These are phyloP conservation scores for Penicillium sp. DNA, from an alignment of 2,329 filamentous ascomycete species.

Conservation along the genomic window DNA sequence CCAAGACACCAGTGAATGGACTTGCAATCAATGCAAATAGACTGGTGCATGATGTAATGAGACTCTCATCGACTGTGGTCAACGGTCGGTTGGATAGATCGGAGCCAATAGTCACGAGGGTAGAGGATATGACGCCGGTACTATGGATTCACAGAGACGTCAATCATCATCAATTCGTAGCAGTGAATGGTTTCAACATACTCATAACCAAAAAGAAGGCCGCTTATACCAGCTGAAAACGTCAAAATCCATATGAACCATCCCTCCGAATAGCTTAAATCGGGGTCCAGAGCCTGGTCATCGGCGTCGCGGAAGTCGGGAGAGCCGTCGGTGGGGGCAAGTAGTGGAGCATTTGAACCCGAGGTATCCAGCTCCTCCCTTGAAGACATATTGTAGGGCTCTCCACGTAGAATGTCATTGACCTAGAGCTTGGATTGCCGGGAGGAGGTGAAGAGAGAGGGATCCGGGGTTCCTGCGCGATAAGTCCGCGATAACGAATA, in stretches of 20 bases:
- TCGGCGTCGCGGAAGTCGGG: conserved; percentile 9
- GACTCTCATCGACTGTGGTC: conserved; percentile 57
- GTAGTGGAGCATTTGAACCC: conserved; percentile 32
- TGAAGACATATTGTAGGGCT: conserved; percentile 24
- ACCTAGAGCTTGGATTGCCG: background rate
- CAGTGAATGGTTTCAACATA: conserved; percentile 27
- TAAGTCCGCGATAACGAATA: conserved; percentile 4
- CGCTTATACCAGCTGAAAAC: conserved; percentile 58
- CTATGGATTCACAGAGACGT: conserved; percentile 32
- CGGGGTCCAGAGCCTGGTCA: conserved; percentile 8
- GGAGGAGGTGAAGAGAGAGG: background rate
- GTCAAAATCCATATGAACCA: conserved; percentile 58
- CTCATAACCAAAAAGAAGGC: conserved; percentile 64
- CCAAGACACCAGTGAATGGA: conserved; percentile 55
- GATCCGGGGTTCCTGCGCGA: conserved; percentile 13
- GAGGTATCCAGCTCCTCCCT: conserved; percentile 23
- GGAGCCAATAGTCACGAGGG: conserved; percentile 56
- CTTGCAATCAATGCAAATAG: conserved; percentile 59
- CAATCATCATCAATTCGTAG: conserved; percentile 3
- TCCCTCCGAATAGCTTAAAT: conserved; percentile 27
- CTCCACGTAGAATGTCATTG: background rate
- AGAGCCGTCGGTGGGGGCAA: conserved; percentile 18
- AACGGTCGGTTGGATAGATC: conserved; percentile 53
- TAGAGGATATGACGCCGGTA: conserved; percentile 63
- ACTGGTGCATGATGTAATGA: conserved; percentile 60